These are phyloP conservation scores for Fusarium hainanense DNA, from an alignment of 2,329 filamentous ascomycete species.

Conservation along the genomic window DNA sequence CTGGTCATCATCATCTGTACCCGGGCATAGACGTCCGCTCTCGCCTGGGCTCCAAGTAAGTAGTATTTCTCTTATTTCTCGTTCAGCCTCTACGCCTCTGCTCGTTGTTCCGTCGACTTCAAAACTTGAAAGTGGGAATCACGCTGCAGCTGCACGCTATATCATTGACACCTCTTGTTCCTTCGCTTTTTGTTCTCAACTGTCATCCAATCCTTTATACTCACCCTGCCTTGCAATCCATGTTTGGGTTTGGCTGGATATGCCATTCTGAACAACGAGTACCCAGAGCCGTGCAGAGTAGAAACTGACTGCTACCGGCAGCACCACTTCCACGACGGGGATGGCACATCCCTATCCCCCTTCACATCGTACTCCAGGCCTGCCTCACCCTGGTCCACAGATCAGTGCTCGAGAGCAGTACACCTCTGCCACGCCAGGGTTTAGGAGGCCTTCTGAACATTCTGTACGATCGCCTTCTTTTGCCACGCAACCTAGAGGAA, in stretches of 20 bases:
- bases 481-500: conserved; percentile 57
- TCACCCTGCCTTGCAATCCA: not conserved
- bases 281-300: conserved; percentile 13
- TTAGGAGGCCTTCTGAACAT: conserved; percentile 62
- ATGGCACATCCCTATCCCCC: conserved; percentile 67
- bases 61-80: conserved; percentile 36
- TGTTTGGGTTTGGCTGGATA: conserved; percentile 12
- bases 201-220: not conserved
- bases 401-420: conserved; percentile 66
- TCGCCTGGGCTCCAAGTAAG: conserved; percentile 67
- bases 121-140: not conserved
- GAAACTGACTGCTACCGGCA: conserved; percentile 49
- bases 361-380: conserved; percentile 57
- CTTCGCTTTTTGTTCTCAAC: not conserved
- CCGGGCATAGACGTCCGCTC: conserved; percentile 64
- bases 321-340: conserved; percentile 62
- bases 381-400: conserved; percentile 63
- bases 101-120: conserved; percentile 9
- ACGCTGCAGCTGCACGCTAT: conserved; percentile 6
- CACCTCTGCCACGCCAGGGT: conserved; percentile 62
- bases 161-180: not conserved
- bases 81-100: conserved; percentile 1
- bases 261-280: conserved; percentile 9
- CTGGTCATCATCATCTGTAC: conserved; percentile 57
- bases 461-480: conserved; percentile 65